phyloP scores from a whole-genome alignment of 345 rosid species.

The Reutealis trisperma region DNA sequence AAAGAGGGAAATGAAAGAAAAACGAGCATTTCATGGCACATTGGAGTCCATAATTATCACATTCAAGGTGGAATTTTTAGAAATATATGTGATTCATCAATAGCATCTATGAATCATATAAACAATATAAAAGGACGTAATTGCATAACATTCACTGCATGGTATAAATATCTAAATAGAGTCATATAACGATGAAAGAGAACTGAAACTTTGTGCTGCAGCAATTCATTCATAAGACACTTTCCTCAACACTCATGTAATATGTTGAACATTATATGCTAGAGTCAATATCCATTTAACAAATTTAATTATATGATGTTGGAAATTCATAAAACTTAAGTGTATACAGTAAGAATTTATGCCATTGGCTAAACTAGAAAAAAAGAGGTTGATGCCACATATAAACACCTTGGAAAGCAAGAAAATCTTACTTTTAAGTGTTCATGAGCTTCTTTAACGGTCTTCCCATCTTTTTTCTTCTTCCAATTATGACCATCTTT shows the following conservation, averaged over 20 bases:
- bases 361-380: not conserved
- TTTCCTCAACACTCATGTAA: not conserved
- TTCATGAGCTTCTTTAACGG: constrained; percentile 98
- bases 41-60: not conserved
- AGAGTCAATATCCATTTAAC: not conserved
- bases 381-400: constrained; percentile 8
- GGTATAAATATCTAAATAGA: not conserved
- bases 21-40: not conserved
- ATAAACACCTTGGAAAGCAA: constrained; percentile 4
- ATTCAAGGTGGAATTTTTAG: not conserved
- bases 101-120: not conserved
- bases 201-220: not conserved
- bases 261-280: not conserved
- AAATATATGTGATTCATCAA: no score
- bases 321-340: not conserved
- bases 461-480: constrained; percentile 98
- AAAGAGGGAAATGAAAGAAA: not conserved
- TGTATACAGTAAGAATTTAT: not conserved
- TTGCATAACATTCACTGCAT: not conserved
- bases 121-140: not conserved
- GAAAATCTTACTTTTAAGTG: constrained; percentile 78
- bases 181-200: not conserved
- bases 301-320: not conserved
- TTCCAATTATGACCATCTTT: constrained; percentile 99
- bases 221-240: not conserved